Percentiles rank a stretch among this genome's conserved stretches.
phyloP scores from a whole-genome alignment of 2,329 filamentous ascomycete species.

The Xylariaceae sp. region DNA sequence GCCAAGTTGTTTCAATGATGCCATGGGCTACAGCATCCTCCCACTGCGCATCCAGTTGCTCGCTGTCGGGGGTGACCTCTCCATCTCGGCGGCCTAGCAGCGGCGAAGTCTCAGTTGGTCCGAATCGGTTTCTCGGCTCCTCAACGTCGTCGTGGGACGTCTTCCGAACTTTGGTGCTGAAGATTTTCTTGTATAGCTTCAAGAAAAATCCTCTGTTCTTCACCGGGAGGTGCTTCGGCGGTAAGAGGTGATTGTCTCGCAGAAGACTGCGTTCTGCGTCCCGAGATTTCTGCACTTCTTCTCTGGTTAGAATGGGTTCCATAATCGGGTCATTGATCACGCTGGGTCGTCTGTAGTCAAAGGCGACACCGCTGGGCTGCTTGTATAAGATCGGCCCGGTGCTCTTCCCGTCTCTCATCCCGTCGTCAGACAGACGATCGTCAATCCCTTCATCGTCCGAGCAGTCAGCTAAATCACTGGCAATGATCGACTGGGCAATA shows the following conservation, averaged over 20 bases:
- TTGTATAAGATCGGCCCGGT: constrained; percentile 59
- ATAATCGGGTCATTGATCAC: constrained; percentile 53
- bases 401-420: constrained; percentile 33
- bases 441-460: constrained; percentile 46
- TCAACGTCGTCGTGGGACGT: constrained; percentile 37
- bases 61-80: constrained; percentile 44
- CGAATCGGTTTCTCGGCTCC: constrained; percentile 28
- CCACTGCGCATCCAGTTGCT: constrained; percentile 69
- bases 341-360: constrained; percentile 63
- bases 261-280: constrained; percentile 57
- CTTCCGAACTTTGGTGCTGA: constrained; percentile 51
- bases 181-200: constrained; percentile 40
- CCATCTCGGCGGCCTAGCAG: constrained; percentile 40
- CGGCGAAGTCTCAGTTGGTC: constrained; percentile 38
- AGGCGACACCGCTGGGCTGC: constrained; percentile 70
- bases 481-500: constrained; percentile 60
- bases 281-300: constrained; percentile 52
- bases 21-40: constrained; percentile 77
- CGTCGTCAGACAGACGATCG: constrained; percentile 32
- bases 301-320: constrained; percentile 46
- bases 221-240: constrained; percentile 48
- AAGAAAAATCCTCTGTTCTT: constrained; percentile 35
- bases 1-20: constrained; percentile 84
- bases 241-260: constrained; percentile 60
- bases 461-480: constrained; percentile 61